Base-by-base conservation (phyloP, 2,329 filamentous ascomycete genomes). In the Epichloe aotearoae region DNA sequence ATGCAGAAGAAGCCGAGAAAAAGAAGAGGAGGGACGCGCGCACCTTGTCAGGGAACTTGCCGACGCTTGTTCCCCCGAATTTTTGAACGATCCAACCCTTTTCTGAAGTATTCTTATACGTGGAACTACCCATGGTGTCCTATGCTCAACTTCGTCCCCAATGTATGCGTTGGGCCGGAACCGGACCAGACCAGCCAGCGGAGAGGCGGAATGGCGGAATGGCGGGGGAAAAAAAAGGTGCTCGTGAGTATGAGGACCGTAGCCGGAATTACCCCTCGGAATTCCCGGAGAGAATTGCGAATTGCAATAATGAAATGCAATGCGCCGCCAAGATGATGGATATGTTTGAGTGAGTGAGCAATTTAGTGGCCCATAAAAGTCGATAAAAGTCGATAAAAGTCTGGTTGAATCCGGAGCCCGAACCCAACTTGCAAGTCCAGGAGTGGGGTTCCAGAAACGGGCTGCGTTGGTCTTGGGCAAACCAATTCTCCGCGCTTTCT, bases 51-150 rank as follows among this genome's bases (percentile, higher is more conserved):
- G 90, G 84, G 61, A 95, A 95, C 70, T 97, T 97, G 60, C 91
- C 93, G 48, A 97, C 86, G 64, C 88, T 95, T 49, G 91, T 98
- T 48, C 91, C 91, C 90, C 90, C 90, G 67, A 95, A 95, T 69
- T 96, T 96, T 67, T 95, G 89, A 47, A 96, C 86, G 33, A 95
- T 76, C 90, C 89, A 95, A 58, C 75, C 74, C 56, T 73, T 71
- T 45, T 61, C 59, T 50, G 64, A 61, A 46, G 63, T 59, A 57
- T 72, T 72, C 56, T 56, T 60, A 53, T 62, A 56, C 40, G 59
- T 58, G 15, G 61, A 61, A 54, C 61, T 62, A 50, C 61, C 65
- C 66, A 68, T 68, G 42, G 43, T 49, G 49, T 14, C n/a, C 15
- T 36, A 17, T 14, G 34, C 20, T 41, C 39, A 6, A 34, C 23